Base-by-base conservation (phyloP, 257 asterid species). In the Solanum verrucosum region DNA sequence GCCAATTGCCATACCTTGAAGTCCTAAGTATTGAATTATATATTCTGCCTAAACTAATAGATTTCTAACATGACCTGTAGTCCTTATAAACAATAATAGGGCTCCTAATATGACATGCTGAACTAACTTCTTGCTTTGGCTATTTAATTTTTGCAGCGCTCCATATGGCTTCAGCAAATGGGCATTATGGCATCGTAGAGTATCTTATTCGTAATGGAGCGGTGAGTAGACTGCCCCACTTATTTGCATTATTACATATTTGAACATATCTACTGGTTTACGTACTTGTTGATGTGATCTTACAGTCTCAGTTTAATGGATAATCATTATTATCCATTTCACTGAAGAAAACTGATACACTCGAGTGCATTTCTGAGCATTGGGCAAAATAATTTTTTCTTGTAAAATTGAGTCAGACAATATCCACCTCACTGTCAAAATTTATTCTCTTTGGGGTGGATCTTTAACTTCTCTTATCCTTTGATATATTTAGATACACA, bases 151-250 rank as follows among this genome's bases (percentile, higher is more conserved):
- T 90, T 90, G 90, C 96, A 95, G 99, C 99, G 31, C 92, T 96
- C 71, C 99, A 97, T 90, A 97, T 97, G 99, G 99, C 99, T 91
- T 92, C 99, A 44, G 99, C 99, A 31, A 97, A 97, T 87, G 99
- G 99, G 82, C 98, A 96, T 90, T 88, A 87, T 70, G 91, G 87
- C 84, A 91, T 95, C 44, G 96, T 96, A 77, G 91, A 94, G 73
- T 94, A 93, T 93, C 99, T 97, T 70, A 87, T 97, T 87, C 70
- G 56, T 63, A 93, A 92, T 91, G 98, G 98, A 90, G 98, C 87
- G 93, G 98, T 97, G 87, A 92, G 96, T 85, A 15, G 42, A 59
- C 29, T 0, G 20, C 44, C 70, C 20, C 21, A 9, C 15, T 86
- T 56, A 86, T 49, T 78, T 86, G 38, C 72, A 23, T 82, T 20